Evolutionary conservation across 495 filamentous ascomycete genomes (phyloP), one percentile per base, ranked within the genome.

Genomic region (Hypomontagnella submonticulosa): DNA sequence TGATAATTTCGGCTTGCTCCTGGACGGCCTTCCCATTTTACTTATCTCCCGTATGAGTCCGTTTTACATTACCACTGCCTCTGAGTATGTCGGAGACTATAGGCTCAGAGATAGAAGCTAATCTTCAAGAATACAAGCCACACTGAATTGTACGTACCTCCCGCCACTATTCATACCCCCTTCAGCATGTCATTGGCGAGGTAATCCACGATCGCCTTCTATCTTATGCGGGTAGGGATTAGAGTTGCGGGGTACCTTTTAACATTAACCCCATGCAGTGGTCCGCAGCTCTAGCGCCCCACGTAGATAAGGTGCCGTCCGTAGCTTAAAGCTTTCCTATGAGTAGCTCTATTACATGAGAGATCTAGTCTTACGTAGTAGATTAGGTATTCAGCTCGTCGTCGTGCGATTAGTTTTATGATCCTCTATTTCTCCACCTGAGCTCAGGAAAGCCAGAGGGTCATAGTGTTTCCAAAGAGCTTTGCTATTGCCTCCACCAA

Each of bases 251-350:
- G 59, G 59, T 62, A 54, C 12, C 47, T 13, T 27, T 3, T 27
- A 27, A 55, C n/a, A 7, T 12, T 32, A 37, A 30, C 32, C 46
- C 42, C 18, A 50, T 59, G 56, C 55, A 41, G 52, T 49, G 34
- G 40, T 4, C 13, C 16, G 27, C 34, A 53, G 32, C 18, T 30
- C 11, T 12, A 19, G 16, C 11, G 20, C 57, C 57, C 63, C 57
- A 57, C 63, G 19, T 53, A 61, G 63, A 53, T 61, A 51, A 63
- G 60, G 37, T 63, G 44, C 51, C 60, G 60, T 37, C 30, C 16
- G 15, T 30, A 60, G 23, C 18, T 55, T 38, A 57, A 41, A 53
- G 57, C 20, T 8, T 43, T 40, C 15, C 13, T 37, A 44, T 41
- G 36, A 56, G 34, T 51, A 50, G 42, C 37, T 34, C 38, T 49